A percentile compares a stretch with the other conserved stretches of the same genome.
These are phyloP conservation scores for Aspergillus sp. DNA, from an alignment of 2,329 filamentous ascomycete genomes.

Conservation along the genomic window DNA sequence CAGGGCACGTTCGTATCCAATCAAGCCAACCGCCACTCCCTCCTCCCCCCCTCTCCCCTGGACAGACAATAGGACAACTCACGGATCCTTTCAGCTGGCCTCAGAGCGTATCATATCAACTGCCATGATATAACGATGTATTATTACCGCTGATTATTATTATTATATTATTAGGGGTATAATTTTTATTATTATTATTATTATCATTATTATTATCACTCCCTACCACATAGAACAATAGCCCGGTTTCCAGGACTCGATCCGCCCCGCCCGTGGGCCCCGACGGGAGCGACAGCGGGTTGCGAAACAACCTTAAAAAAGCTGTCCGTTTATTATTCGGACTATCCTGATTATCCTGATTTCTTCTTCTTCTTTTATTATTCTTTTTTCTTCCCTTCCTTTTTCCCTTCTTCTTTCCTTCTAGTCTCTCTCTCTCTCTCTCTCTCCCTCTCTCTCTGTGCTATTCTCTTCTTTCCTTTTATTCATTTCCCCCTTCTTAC, in stretches of 20 bases:
- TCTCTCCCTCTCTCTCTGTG: not conserved
- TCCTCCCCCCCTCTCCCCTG: no score
- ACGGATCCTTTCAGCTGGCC: no score
- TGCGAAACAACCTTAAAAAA: not conserved
- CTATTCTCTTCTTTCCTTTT: not conserved
- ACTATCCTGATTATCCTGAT: not conserved
- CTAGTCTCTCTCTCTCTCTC: not conserved
- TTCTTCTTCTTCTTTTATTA: not conserved
- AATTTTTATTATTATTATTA: not conserved
- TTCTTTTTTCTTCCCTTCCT: slow-evolving; percentile 1
- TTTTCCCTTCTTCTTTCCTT: slow-evolving; percentile 2
- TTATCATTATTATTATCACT: not conserved
- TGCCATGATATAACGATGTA: no score
- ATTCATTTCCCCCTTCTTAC: no score
- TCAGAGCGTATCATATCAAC: no score
- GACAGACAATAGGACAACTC: no score
- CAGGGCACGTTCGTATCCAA: no score
- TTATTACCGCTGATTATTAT: no score
- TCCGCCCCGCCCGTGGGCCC: not conserved
- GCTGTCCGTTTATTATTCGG: no score
- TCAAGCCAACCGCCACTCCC: no score
- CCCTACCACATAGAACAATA: no score
- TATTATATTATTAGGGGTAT: no score
- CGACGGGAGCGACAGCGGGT: not conserved
- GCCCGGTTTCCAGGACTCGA: not conserved